Base-by-base conservation (phyloP, 1,284 basidiomycete genomes). In the Papiliotrema nemorosa region DNA sequence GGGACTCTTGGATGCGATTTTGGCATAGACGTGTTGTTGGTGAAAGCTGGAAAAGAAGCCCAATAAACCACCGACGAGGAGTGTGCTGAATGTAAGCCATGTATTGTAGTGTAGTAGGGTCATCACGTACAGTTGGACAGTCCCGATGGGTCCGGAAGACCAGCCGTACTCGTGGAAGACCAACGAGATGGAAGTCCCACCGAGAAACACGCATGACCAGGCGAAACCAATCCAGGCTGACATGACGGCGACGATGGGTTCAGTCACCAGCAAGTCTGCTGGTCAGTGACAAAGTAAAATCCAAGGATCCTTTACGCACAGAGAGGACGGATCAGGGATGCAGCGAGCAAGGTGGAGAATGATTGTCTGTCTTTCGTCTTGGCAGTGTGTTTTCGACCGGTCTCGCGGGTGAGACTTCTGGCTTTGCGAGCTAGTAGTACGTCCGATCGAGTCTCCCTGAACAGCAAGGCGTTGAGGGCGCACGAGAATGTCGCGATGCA, bases 31-130 rank as follows among this genome's bases (percentile, higher is more conserved):
- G 25, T 53, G 27, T 43, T 72, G 67, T 54, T 70, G 69, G 49
- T 65, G 72, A 51, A 42, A 70, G 69, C 89, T 86, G 36, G 84
- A 83, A 21, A 86, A 61, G 35, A 86, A 84, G 0, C 87, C 89
- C 35, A 90, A 53, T 58, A 82, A 79, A 2, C 86, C 83, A 10
- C 88, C 89, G 33, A 78, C 59, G 57, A 85, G 59, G 6, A 70
- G 60, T 2, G 56, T 50, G 13, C 71, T 67, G 44, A 27, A 26
- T 13, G n/a, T 26, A n/a, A 37, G 10, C 14, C 14, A n/a, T 6
- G 18, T 37, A 37, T 12, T 4, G 13, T 20, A 24, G n/a, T 3
- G 29, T 7, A n/a, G 5, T n/a, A n/a, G n/a, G n/a, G n/a, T n/a
- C n/a, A n/a, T n/a, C n/a, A 60, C 65, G 44, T 39, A 69, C 60